Evolutionary conservation across 2,329 filamentous ascomycete genomes (phyloP).

Genomic region (Xylariaceae sp.): DNA sequence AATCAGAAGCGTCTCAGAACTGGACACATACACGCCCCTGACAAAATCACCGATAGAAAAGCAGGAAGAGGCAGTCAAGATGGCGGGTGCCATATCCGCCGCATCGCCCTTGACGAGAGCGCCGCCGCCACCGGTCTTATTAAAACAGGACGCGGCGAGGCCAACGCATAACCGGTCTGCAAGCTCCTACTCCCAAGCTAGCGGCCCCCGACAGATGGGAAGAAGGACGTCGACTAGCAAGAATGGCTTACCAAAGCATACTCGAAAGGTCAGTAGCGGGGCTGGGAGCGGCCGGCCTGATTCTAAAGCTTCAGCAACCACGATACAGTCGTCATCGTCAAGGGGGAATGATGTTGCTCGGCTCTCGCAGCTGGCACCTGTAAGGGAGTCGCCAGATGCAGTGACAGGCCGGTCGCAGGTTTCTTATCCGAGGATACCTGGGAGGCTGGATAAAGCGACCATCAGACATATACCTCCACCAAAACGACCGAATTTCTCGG

Average conservation of each 20-base stretch:
- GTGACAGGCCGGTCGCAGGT: constrained; percentile 30
- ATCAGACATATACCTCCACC: constrained; percentile 31
- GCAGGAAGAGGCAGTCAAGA: constrained; percentile 22
- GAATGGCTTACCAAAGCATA: constrained; percentile 17
- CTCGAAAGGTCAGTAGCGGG: constrained; percentile 17
- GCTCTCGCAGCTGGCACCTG: constrained; percentile 40
- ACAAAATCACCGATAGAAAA: constrained; percentile 29
- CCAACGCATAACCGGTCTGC: constrained; percentile 28
- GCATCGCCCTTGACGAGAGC: constrained; percentile 21
- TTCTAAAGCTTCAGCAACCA: constrained; percentile 34
- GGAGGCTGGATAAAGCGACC: constrained; percentile 25
- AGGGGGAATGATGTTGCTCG: constrained; percentile 27
- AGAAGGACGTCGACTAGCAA: constrained; percentile 13
- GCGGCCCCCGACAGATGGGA: constrained; percentile 17
- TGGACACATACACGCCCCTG: constrained; percentile 28
- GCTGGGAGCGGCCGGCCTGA: constrained; percentile 21
- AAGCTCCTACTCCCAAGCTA: constrained; percentile 35
- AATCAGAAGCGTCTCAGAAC: constrained; percentile 20
- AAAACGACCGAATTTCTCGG: constrained; percentile 27
- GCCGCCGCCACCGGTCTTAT: constrained; percentile 31
- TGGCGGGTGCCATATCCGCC: constrained; percentile 22
- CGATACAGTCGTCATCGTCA: constrained; percentile 31
- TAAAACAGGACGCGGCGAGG: constrained; percentile 17
- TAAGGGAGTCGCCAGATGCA: constrained; percentile 41
- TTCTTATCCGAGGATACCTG: constrained; percentile 27